A percentile compares a stretch with the other conserved stretches of the same genome.
These are phyloP conservation scores for Penicillium paradoxum DNA, from an alignment of 495 filamentous ascomycete species.

Conservation along the genomic window DNA sequence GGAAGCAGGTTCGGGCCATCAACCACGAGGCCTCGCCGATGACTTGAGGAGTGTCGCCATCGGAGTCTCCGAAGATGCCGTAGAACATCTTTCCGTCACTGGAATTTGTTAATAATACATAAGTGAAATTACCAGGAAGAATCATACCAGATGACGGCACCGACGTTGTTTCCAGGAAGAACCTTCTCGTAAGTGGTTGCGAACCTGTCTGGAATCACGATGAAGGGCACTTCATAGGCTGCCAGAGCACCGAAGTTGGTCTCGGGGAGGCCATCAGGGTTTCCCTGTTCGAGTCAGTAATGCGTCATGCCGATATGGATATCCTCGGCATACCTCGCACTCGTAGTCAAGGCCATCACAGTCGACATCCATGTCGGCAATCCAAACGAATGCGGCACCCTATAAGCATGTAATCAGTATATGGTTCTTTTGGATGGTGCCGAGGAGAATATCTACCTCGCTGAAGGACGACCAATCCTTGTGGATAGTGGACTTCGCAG, in stretches of 20 bases:
- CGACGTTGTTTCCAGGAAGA: slow-evolving; percentile 33
- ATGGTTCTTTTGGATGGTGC: neutral
- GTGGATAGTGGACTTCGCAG: slow-evolving; percentile 25
- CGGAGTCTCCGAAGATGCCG: slow-evolving; percentile 35
- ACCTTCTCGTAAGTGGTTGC: slow-evolving; percentile 16
- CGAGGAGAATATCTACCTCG: slow-evolving; percentile 10
- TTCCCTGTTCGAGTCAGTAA: slow-evolving; percentile 21
- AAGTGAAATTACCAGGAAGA: neutral
- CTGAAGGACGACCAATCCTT: slow-evolving; percentile 28
- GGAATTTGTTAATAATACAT: neutral
- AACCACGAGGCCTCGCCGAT: slow-evolving; percentile 40
- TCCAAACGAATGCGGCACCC: slow-evolving; percentile 33
- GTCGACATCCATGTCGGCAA: slow-evolving; percentile 40
- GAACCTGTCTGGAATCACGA: slow-evolving; percentile 35
- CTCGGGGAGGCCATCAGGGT: slow-evolving; percentile 26
- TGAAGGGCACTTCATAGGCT: slow-evolving; percentile 37
- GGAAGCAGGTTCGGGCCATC: slow-evolving; percentile 38
- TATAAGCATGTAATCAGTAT: slow-evolving; percentile 1
- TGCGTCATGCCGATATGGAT: neutral
- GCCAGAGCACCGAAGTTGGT: slow-evolving; percentile 37
- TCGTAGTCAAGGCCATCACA: slow-evolving; percentile 34
- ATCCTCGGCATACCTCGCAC: slow-evolving; percentile 19
- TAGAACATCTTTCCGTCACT: slow-evolving; percentile 38
- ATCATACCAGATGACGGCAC: slow-evolving; percentile 36
- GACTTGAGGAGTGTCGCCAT: slow-evolving; percentile 31